Evolutionary conservation across 495 filamentous ascomycete genomes (phyloP).

Genomic region (Daldinia concentrica): DNA sequence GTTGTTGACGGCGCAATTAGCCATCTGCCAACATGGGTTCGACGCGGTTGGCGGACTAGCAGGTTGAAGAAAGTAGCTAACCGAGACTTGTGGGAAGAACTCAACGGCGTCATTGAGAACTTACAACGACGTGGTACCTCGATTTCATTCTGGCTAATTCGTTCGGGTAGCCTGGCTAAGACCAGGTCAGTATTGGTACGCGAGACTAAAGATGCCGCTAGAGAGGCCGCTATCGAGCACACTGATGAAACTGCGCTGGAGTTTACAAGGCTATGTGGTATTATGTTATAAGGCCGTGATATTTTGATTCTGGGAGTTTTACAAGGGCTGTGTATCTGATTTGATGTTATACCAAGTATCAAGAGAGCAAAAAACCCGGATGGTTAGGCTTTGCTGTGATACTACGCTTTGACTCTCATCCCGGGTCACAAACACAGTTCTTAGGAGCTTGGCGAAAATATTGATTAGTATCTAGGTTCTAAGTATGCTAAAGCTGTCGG

Average conservation of each 20-base stretch:
- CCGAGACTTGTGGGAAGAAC: constrained; percentile 55
- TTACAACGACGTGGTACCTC: constrained; percentile 32
- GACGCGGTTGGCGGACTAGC: constrained; percentile 48
- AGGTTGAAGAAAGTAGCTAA: constrained; percentile 43
- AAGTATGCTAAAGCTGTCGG: not conserved
- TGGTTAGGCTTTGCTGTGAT: not conserved
- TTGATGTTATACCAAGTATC: not conserved
- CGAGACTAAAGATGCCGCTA: constrained; percentile 43
- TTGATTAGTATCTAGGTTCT: not conserved
- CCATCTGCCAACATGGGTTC: constrained; percentile 55
- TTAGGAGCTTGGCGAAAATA: not conserved
- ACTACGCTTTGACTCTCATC: not conserved
- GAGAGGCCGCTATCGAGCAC: constrained; percentile 29
- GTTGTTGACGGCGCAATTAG: constrained; percentile 54
- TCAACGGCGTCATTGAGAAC: constrained; percentile 38
- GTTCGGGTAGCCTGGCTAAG: constrained; percentile 7
- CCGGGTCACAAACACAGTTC: not conserved
- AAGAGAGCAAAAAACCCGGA: not conserved
- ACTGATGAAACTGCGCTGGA: constrained; percentile 21
- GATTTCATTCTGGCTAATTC: constrained; percentile 49
- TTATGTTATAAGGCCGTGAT: constrained; percentile 24
- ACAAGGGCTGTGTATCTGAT: not conserved
- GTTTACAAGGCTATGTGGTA: constrained; percentile 45
- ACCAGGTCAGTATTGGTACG: constrained; percentile 26
- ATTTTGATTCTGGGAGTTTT: not conserved